Evolutionary conservation across 352 stramenopile genomes (phyloP).

Genomic region (Pythium diclinum): DNA sequence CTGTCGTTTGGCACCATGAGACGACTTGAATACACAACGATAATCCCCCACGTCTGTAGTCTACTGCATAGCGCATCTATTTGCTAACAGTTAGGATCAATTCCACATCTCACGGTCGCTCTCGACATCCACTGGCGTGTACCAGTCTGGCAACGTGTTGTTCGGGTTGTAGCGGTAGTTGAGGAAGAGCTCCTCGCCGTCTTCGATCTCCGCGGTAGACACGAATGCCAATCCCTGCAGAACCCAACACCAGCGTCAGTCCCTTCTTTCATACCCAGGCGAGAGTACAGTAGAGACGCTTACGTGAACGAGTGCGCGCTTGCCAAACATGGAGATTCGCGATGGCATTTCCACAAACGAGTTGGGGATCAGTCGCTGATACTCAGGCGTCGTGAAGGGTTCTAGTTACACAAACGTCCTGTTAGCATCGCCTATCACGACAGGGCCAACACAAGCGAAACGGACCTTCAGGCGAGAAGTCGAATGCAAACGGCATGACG

Average conservation of each 20-base stretch:
- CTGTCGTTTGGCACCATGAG: neutral
- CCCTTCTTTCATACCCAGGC: too few relatives aligned
- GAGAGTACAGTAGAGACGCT: neutral
- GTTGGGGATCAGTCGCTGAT: conserved; percentile 76
- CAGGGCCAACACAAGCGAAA: neutral
- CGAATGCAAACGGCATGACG: conserved; percentile 77
- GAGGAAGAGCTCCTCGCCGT: conserved; percentile 79
- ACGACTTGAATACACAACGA: neutral
- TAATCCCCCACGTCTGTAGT: neutral
- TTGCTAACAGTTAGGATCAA: conserved; percentile 22
- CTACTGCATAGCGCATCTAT: neutral
- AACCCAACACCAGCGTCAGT: neutral
- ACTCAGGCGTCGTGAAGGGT: conserved; percentile 60
- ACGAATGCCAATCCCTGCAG: conserved; percentile 72
- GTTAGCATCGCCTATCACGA: too few relatives aligned
- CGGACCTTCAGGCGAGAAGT: conserved; percentile 70
- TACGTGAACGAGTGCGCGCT: conserved; percentile 82
- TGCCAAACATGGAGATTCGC: conserved; percentile 80
- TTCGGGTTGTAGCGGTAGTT: conserved; percentile 88
- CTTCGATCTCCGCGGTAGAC: conserved; percentile 68
- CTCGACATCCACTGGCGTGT: conserved; percentile 76
- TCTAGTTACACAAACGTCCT: conserved; percentile 30
- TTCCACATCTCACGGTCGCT: conserved; percentile 85
- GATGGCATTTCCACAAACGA: conserved; percentile 78
- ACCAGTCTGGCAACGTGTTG: conserved; percentile 71